Evolutionary conservation across 371 early-diverging fungal genomes (phyloP).

Genomic region (Apophysomyces trapeziformis): DNA sequence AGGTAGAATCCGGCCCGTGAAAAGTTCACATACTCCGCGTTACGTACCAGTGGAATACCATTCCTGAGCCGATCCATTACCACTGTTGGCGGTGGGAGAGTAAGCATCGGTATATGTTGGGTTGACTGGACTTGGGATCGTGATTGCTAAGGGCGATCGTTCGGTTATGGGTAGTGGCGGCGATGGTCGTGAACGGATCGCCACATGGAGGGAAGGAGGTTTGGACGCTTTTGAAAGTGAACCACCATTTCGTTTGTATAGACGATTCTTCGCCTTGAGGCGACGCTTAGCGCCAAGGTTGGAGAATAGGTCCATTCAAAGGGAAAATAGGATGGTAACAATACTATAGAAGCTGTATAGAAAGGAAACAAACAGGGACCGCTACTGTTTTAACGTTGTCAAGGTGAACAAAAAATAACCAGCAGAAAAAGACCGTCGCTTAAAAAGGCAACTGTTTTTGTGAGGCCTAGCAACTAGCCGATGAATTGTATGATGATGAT

Average conservation of each 20-base stretch:
- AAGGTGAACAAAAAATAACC: neutral
- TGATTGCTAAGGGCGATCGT: slow-evolving; percentile 12
- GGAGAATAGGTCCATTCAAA: slow-evolving; percentile 20
- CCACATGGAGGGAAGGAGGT: slow-evolving; percentile 1
- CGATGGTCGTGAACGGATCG: slow-evolving; percentile 3
- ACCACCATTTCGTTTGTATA: slow-evolving; percentile 11
- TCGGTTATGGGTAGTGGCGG: slow-evolving; percentile 17
- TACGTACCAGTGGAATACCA: slow-evolving; percentile 2
- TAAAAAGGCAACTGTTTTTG: slow-evolving; percentile 6
- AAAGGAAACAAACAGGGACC: slow-evolving; percentile 5
- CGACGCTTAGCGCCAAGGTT: slow-evolving; percentile 22
- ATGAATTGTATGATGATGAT: too few relatives aligned
- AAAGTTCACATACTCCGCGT: neutral
- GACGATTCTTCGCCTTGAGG: slow-evolving; percentile 6
- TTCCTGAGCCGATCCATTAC: neutral
- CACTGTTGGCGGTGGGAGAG: neutral
- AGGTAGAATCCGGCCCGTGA: neutral
- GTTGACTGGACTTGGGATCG: slow-evolving; percentile 11
- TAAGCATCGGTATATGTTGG: slow-evolving; percentile 1
- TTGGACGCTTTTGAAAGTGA: neutral
- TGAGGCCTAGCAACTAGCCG: neutral
- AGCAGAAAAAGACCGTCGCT: neutral
- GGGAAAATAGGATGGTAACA: neutral
- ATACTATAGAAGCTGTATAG: neutral
- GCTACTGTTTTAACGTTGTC: slow-evolving; percentile 6